Conservation (phyloP, 768 basidiomycete genomes). For the Lactifluus hygrophoroides region DNA sequence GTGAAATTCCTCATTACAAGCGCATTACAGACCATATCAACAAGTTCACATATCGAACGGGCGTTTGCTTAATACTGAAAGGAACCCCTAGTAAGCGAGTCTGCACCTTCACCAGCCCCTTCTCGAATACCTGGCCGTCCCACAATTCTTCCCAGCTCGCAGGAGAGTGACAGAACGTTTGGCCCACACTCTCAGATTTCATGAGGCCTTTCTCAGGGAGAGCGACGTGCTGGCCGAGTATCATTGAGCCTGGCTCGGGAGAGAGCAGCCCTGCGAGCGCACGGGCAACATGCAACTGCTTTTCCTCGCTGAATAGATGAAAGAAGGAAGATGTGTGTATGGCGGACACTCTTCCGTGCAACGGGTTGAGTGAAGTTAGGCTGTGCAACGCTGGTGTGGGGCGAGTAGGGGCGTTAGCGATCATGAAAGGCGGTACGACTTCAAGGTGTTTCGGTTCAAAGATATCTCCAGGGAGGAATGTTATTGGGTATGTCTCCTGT, state of each 20-base stretch:
- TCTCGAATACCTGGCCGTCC: too few species aligned
- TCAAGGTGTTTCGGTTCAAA: constrained; percentile 40
- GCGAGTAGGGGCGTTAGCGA: constrained; percentile 20
- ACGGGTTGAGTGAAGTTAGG: too few species aligned
- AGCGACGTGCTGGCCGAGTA: constrained; percentile 29
- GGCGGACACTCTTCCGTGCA: too few species aligned
- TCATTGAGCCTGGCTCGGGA: constrained; percentile 19
- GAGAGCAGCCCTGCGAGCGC: too few species aligned
- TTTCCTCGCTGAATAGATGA: too few species aligned
- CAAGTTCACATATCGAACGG: neutral
- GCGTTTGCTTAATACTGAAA: neutral
- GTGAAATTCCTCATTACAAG: too few species aligned
- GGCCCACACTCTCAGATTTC: too few species aligned
- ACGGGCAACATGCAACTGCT: too few species aligned
- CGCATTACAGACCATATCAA: neutral
- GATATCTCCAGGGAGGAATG: constrained; percentile 47
- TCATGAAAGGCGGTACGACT: constrained; percentile 22
- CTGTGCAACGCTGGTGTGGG: constrained; percentile 25
- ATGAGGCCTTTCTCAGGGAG: too few species aligned
- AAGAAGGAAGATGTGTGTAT: too few species aligned
- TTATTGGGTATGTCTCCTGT: constrained; percentile 42
- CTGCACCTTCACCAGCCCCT: constrained; percentile 17
- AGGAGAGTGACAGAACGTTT: constrained; percentile 16
- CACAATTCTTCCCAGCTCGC: too few species aligned
- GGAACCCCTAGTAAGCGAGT: neutral